phyloP scores from a whole-genome alignment of 257 asterid genomes.

The Misopates orontium region DNA sequence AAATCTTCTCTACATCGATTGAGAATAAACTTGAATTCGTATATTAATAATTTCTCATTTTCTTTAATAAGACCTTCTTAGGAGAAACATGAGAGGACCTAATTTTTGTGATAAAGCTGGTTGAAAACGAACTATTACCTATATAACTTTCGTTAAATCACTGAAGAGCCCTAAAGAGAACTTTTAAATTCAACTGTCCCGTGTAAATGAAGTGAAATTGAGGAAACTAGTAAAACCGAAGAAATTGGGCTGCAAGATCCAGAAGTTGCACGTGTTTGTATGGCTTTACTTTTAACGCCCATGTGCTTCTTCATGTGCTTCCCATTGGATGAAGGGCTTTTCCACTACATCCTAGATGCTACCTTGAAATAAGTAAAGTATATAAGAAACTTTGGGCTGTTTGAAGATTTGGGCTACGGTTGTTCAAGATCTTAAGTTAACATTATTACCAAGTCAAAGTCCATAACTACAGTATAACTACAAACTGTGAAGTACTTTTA shows the following conservation, averaged over 20 bases:
- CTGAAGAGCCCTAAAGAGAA: slow-evolving; percentile 5
- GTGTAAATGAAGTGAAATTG: background rate
- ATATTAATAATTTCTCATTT: too few species aligned
- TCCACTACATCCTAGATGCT: background rate
- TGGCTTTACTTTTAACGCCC: slow-evolving; percentile 20
- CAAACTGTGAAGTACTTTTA: too few species aligned
- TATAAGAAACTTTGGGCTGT: background rate
- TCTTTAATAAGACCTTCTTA: too few species aligned
- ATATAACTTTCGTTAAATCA: background rate
- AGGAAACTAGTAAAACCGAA: background rate
- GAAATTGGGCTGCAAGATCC: slow-evolving; percentile 10
- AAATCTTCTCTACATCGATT: too few species aligned
- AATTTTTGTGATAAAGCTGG: too few species aligned
- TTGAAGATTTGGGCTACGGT: background rate
- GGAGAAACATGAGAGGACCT: too few species aligned
- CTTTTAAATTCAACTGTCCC: background rate
- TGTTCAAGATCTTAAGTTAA: background rate
- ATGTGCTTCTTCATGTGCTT: slow-evolving; percentile 35
- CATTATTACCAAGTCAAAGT: slow-evolving; percentile 5
- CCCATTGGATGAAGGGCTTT: slow-evolving; percentile 30
- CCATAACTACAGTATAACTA: background rate
- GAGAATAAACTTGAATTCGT: too few species aligned
- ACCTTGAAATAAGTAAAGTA: background rate
- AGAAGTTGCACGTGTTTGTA: slow-evolving; percentile 30
- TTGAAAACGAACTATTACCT: background rate